Percentiles rank a stretch among this genome's conserved stretches.
Conservation (phyloP, 1,284 basidiomycete genomes). For the Cystobasidium sp. region DNA sequence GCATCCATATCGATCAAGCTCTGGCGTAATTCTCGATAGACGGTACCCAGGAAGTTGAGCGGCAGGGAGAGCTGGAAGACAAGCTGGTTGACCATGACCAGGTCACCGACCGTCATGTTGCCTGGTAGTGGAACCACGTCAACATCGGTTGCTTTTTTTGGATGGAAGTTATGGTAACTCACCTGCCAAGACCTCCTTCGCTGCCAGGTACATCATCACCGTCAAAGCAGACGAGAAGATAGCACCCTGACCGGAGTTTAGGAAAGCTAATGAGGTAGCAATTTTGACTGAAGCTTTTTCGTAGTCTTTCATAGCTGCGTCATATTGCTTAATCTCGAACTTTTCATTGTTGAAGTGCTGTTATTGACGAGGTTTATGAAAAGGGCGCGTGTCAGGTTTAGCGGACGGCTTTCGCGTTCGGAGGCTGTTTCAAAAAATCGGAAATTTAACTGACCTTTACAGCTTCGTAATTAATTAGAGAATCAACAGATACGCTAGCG, state of each 20-base stretch:
- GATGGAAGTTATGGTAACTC: constrained; percentile 47
- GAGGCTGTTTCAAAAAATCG: no score
- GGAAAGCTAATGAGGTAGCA: constrained; percentile 85
- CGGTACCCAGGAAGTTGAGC: constrained; percentile 87
- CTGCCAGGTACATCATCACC: constrained; percentile 93
- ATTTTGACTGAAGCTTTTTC: constrained; percentile 93
- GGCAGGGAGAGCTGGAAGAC: constrained; percentile 96
- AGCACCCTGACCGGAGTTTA: constrained; percentile 95
- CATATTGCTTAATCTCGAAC: constrained; percentile 88
- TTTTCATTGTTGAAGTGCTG: constrained; percentile 97
- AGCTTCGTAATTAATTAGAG: constrained; percentile 96
- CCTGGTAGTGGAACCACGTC: no score
- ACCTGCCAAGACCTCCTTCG: constrained; percentile 91
- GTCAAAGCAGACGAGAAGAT: constrained; percentile 94
- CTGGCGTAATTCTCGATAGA: constrained; percentile 94
- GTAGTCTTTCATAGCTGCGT: constrained; percentile 82
- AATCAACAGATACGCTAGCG: constrained; percentile 90
- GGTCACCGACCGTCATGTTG: constrained; percentile 95
- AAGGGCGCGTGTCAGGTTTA: no score
- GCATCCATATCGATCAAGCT: constrained; percentile 96
- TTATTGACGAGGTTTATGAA: no score
- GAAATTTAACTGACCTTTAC: constrained; percentile 69
- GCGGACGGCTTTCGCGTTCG: no score
- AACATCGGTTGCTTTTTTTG: no score
- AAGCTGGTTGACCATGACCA: constrained; percentile 99